Base-by-base conservation (phyloP, 2,329 filamentous ascomycete species). In the Aureobasidium sp. region DNA sequence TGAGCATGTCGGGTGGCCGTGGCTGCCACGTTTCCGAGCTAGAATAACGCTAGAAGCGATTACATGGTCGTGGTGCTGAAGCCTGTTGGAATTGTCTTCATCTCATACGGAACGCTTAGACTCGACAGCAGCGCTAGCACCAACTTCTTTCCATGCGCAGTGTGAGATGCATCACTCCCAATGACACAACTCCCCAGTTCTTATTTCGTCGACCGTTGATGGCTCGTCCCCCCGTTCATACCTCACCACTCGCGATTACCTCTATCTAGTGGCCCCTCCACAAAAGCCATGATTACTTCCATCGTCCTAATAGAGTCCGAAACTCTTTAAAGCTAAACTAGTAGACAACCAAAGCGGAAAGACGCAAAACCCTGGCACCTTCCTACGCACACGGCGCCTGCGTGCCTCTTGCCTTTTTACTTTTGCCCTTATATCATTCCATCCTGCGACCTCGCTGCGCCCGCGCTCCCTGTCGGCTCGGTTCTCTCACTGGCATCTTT, bases 11-110 rank as follows among this genome's bases (percentile, higher is more conserved):
- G 13, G 16, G 32, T 37, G 7, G 25, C 11, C 16, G 57, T 59
- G 57, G 57, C 57, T 59, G 57, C 57, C 57, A 59, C 57, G 57
- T 59, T 59, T 34, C 34, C 25, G 30, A 59, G 57, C 57, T 59
- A 59, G 57, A 59, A 59, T 7, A 25, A 50, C 45, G 57, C 57
- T 59, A 59, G 57, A 59, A 59, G 57, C 36, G 37, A 49, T 16
- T 25, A 59, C 36, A 32, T 42, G 34, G 42, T 10, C 11, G 41
- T 21, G 44, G 36, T 45, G 45, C 45, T 41, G 45, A 21, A 59
- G 45, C 29, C 34, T 50, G 45, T 59, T 59, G 14, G 45, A 49
- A 42, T 50, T 30, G n/a, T 39, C 34, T 37, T 59, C 45, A 59
- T 59, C 34, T 59, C 45, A 41, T n/a, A 34, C 32, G 45, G 45